phyloP scores from a whole-genome alignment of 2,329 filamentous ascomycete genomes.

The Myriosclerotinia scirpicola region DNA sequence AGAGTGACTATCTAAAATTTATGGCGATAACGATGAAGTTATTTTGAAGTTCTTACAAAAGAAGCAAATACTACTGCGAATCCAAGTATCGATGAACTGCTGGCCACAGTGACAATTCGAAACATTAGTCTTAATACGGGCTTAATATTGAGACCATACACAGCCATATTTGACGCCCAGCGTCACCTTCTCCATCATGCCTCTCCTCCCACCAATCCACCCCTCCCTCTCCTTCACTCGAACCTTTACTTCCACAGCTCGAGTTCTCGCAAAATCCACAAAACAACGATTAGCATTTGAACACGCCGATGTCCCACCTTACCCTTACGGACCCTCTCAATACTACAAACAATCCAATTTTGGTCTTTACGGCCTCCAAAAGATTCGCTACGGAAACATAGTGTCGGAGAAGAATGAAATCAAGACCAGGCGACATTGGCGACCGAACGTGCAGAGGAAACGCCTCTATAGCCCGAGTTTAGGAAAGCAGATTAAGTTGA shows the following conservation, averaged over 20 bases:
- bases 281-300: conserved; percentile 41
- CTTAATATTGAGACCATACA: background rate
- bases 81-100: background rate
- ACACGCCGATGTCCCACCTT: conserved; percentile 51
- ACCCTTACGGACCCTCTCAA: conserved; percentile 69
- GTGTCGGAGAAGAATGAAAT: conserved; percentile 66
- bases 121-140: background rate
- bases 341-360: conserved; percentile 79
- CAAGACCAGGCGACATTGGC: conserved; percentile 72
- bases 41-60: background rate
- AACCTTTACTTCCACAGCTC: conserved; percentile 40
- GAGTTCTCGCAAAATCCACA: conserved; percentile 40
- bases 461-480: conserved; percentile 65
- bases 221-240: conserved; percentile 38
- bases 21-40: conserved; percentile 10
- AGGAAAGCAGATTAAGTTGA: conserved; percentile 62
- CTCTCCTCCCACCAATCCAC: conserved; percentile 32
- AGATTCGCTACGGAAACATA: conserved; percentile 78
- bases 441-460: conserved; percentile 66
- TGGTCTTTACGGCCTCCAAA: conserved; percentile 68
- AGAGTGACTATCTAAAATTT: background rate
- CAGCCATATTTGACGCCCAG: background rate
- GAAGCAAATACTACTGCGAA: conserved; percentile 6
- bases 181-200: conserved; percentile 28
- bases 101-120: background rate